Evolutionary conservation across 768 basidiomycete genomes (phyloP).

Genomic region (Dacryopinax spathularia): DNA sequence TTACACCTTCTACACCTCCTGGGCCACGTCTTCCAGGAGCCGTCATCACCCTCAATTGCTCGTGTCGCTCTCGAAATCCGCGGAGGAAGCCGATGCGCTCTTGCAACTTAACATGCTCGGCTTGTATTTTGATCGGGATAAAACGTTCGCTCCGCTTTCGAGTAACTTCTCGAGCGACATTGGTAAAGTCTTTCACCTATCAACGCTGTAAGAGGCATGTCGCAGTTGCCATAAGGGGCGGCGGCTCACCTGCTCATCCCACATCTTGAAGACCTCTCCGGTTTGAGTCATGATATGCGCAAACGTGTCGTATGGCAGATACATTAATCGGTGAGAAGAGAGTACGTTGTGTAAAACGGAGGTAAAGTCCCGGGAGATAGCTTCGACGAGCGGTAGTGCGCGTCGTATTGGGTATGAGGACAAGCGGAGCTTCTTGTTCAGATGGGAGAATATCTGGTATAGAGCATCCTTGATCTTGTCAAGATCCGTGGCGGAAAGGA

Average conservation of each 20-base stretch:
- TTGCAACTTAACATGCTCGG: slow-evolving; percentile 83
- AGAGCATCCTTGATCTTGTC: slow-evolving; percentile 88
- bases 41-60: slow-evolving; percentile 95
- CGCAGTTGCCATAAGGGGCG: neutral
- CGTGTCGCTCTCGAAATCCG: slow-evolving; percentile 93
- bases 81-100: slow-evolving; percentile 74
- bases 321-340: slow-evolving; percentile 79
- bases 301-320: slow-evolving; percentile 88
- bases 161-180: slow-evolving; percentile 83
- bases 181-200: slow-evolving; percentile 76
- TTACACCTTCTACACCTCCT: slow-evolving; percentile 59
- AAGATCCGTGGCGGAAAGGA: slow-evolving; percentile 89
- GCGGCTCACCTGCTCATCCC: slow-evolving; percentile 53
- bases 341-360: slow-evolving; percentile 85
- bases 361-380: slow-evolving; percentile 95
- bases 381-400: slow-evolving; percentile 91
- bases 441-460: slow-evolving; percentile 73
- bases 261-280: slow-evolving; percentile 64
- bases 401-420: slow-evolving; percentile 95
- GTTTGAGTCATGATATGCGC: slow-evolving; percentile 68
- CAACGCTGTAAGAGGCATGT: neutral
- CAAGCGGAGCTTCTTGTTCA: slow-evolving; percentile 88
- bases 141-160: slow-evolving; percentile 81
- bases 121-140: slow-evolving; percentile 87
- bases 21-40: slow-evolving; percentile 73